Conservation (phyloP, 805 yeast genomes). For the Candida wancherniae region DNA sequence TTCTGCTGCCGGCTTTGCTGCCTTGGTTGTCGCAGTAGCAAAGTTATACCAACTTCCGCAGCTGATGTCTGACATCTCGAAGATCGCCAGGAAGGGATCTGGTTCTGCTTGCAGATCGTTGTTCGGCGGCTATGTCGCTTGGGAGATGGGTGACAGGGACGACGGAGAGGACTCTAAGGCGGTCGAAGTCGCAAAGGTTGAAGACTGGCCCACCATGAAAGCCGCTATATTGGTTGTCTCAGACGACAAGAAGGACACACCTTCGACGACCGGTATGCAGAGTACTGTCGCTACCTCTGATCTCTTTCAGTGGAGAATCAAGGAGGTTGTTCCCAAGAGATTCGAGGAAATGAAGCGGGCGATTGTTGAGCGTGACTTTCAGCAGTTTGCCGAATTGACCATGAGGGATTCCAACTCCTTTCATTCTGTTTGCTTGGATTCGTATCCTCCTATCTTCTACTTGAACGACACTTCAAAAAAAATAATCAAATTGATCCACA, state of each 20-base stretch:
- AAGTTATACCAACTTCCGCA: constrained; percentile 81
- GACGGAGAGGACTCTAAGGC: constrained; percentile 95
- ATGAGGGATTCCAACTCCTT: constrained; percentile 96
- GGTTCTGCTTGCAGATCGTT: constrained; percentile 98
- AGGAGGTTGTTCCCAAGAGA: constrained; percentile 80
- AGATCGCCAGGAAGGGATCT: constrained; percentile 95
- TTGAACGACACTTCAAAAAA: constrained; percentile 19
- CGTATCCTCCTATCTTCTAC: constrained; percentile 85
- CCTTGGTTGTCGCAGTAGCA: constrained; percentile 86
- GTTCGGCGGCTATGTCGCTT: constrained; percentile 96
- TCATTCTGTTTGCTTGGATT: constrained; percentile 96
- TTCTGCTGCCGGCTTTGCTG: constrained; percentile 98
- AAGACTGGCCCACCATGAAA: constrained; percentile 87
- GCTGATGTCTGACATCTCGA: constrained; percentile 76
- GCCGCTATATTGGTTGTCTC: constrained; percentile 91
- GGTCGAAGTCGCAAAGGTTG: constrained; percentile 77
- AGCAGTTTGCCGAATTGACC: constrained; percentile 79
- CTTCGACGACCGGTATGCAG: constrained; percentile 97
- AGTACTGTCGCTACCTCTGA: constrained; percentile 85
- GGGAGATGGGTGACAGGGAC: constrained; percentile 85
- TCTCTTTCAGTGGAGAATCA: constrained; percentile 74
- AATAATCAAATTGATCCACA: constrained; percentile 39
- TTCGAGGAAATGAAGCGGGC: constrained; percentile 77
- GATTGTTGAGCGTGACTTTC: constrained; percentile 70
- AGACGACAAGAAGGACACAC: constrained; percentile 90